phyloP scores from a whole-genome alignment of 164 flowering plant species.

The Vitis cinerea region DNA sequence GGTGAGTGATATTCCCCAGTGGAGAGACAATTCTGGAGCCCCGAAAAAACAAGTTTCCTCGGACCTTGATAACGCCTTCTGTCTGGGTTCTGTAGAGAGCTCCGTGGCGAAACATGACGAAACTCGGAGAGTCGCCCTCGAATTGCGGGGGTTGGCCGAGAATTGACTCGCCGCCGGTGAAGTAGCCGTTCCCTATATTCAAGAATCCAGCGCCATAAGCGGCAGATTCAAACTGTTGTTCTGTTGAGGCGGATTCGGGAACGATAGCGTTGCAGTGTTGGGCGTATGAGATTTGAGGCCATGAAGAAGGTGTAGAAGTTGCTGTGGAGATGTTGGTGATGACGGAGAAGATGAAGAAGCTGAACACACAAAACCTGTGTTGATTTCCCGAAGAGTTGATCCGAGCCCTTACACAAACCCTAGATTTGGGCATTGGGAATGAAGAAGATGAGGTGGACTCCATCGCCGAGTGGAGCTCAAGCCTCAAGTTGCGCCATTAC shows the following conservation, averaged over 20 bases:
- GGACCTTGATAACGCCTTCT: slow-evolving; percentile 6
- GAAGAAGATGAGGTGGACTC: slow-evolving; percentile 9
- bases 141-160: not conserved
- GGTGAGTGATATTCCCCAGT: not conserved
- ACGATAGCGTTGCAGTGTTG: slow-evolving; percentile 24
- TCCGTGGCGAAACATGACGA: not conserved
- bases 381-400: slow-evolving; percentile 3
- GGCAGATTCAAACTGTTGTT: too few species aligned
- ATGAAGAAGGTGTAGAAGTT: not conserved
- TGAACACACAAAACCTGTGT: not conserved
- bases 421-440: slow-evolving; percentile 8
- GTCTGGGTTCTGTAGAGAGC: not conserved
- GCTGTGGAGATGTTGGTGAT: not conserved
- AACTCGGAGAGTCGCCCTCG: not conserved
- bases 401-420: slow-evolving; percentile 1
- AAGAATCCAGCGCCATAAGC: not conserved
- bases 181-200: slow-evolving; percentile 8
- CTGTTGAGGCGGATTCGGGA: slow-evolving; percentile 3
- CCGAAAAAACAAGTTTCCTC: slow-evolving; percentile 9
- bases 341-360: slow-evolving; percentile 13
- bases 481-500: too few species aligned
- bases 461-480: slow-evolving; percentile 5
- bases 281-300: slow-evolving; percentile 11
- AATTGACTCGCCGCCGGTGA: slow-evolving; percentile 21
- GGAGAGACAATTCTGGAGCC: not conserved